A percentile compares a stretch with the other conserved stretches of the same genome.
phyloP scores from a whole-genome alignment of 352 stramenopile species.

The Aphanomyces invadans region DNA sequence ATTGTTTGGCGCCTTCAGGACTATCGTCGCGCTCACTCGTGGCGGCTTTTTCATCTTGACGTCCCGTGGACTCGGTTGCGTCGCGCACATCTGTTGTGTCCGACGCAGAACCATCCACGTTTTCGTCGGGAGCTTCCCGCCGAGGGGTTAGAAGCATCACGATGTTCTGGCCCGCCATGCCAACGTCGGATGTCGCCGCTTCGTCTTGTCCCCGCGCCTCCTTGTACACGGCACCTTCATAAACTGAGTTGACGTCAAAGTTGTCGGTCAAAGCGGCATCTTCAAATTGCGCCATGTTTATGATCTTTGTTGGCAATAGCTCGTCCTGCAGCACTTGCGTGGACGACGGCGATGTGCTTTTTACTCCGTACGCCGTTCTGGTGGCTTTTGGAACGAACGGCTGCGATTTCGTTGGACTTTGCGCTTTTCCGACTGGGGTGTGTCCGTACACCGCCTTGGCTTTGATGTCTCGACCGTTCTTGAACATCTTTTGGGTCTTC shows the following conservation, averaged over 20 bases:
- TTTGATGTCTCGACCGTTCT: not conserved
- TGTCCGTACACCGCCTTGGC: not conserved
- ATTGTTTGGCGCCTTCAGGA: no score
- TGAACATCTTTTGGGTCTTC: not conserved
- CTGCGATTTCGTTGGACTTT: not conserved
- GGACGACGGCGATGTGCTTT: not conserved
- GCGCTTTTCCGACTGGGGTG: not conserved
- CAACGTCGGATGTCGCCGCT: no score
- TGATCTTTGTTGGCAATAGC: not conserved
- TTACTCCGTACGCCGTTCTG: conserved; percentile 1
- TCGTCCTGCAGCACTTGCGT: not conserved
- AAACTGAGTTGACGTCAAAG: conserved; percentile 4
- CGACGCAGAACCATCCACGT: no score
- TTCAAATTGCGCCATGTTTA: conserved; percentile 19
- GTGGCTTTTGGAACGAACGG: not conserved
- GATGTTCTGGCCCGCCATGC: no score
- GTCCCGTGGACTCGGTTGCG: no score
- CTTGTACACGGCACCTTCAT: no score
- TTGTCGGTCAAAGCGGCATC: conserved; percentile 1
- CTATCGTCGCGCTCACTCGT: no score
- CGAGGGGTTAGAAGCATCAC: no score
- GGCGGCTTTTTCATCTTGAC: no score
- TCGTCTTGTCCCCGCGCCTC: no score
- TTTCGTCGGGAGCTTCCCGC: no score
- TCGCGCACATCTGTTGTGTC: no score